phyloP scores from a whole-genome alignment of 75 land plant species.

The Chamaecyparis obtusa region DNA sequence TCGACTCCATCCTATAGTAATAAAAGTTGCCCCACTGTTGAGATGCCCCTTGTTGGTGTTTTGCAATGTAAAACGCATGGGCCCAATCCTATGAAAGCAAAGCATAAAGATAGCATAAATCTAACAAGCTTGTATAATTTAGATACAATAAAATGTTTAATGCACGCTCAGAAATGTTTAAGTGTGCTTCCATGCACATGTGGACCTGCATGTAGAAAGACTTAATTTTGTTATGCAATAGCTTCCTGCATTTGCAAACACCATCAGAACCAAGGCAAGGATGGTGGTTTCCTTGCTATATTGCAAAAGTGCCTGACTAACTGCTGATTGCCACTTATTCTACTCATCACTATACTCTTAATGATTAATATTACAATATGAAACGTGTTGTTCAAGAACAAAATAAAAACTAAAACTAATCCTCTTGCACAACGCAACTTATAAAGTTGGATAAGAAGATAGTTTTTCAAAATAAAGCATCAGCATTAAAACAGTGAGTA shows the following conservation, averaged over 20 bases:
- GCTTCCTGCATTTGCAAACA: neutral
- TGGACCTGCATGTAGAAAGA: neutral
- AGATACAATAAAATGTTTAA: neutral
- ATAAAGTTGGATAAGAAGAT: neutral
- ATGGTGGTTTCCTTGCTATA: neutral
- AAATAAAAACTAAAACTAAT: neutral
- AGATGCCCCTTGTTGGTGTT: conserved; percentile 94
- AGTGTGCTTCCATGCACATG: no score
- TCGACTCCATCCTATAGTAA: conserved; percentile 87
- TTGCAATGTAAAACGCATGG: conserved; percentile 75
- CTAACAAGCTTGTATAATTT: neutral
- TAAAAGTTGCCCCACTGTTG: conserved; percentile 98
- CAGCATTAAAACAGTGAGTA: neutral
- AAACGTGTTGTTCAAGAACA: neutral
- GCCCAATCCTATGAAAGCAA: conserved; percentile 79
- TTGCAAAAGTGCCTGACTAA: neutral
- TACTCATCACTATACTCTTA: neutral
- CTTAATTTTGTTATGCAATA: neutral
- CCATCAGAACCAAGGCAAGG: neutral
- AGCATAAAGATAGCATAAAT: neutral
- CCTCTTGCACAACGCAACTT: neutral
- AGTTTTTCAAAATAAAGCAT: neutral
- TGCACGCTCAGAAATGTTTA: neutral
- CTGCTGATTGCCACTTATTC: neutral
- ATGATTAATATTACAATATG: neutral